Conservation (phyloP, 2,329 filamentous ascomycete species). For the Ophiocordyceps polyrhachis-furcata region DNA sequence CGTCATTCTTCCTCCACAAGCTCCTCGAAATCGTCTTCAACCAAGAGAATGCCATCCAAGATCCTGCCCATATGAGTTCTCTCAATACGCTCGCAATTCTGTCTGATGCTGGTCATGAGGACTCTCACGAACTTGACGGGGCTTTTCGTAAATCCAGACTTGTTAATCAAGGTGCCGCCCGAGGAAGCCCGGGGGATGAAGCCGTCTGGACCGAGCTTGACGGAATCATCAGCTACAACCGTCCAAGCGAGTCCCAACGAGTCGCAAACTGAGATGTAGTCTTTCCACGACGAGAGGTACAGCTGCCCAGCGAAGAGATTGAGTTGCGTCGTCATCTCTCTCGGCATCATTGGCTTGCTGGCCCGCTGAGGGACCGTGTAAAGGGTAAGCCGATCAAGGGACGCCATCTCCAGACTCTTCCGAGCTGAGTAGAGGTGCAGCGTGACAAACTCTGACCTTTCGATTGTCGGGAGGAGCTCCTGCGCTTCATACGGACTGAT, state of each 20-base stretch:
- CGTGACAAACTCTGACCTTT: constrained; percentile 8
- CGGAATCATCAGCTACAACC: constrained; percentile 7
- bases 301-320: constrained; percentile 49
- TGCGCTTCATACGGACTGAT: constrained; percentile 44
- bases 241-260: constrained; percentile 26
- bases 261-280: constrained; percentile 32
- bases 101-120: constrained; percentile 14
- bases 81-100: constrained; percentile 14
- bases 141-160: constrained; percentile 4
- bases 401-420: neutral
- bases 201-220: neutral
- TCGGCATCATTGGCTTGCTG: neutral
- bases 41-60: constrained; percentile 5
- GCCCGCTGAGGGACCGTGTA: neutral
- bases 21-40: neutral
- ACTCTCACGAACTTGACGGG: constrained; percentile 15
- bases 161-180: neutral
- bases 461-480: constrained; percentile 1
- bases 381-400: constrained; percentile 8
- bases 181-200: neutral
- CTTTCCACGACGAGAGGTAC: constrained; percentile 30
- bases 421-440: constrained; percentile 26
- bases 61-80: constrained; percentile 18
- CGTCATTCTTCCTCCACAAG: neutral
- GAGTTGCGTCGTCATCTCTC: constrained; percentile 23